Conservation (phyloP, 2,329 filamentous ascomycete species). For the Moelleriella libera region DNA sequence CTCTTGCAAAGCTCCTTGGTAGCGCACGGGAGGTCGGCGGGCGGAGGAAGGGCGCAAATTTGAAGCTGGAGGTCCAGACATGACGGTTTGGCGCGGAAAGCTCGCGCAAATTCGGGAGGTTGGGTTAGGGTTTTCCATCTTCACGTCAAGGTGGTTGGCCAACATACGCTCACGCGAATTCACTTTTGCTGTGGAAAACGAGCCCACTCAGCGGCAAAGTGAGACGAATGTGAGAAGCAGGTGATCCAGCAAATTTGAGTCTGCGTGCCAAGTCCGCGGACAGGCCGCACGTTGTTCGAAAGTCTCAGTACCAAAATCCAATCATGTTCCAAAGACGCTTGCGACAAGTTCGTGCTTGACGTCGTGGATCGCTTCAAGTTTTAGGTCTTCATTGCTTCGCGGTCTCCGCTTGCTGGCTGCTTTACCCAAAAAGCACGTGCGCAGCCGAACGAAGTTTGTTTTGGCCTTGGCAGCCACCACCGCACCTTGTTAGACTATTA, state of each 20-base stretch:
- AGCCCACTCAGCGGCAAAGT: not conserved
- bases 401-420: too few species aligned
- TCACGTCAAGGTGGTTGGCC: not conserved
- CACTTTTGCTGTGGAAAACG: too few species aligned
- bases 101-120: not conserved
- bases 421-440: too few species aligned
- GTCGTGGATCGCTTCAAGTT: too few species aligned
- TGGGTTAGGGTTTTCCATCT: not conserved
- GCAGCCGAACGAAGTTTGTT: too few species aligned
- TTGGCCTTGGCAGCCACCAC: too few species aligned
- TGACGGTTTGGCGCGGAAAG: not conserved
- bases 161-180: not conserved
- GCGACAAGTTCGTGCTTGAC: too few species aligned
- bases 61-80: not conserved
- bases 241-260: not conserved
- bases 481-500: too few species aligned
- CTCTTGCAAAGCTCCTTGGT: not conserved
- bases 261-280: not conserved
- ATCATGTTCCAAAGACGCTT: not conserved
- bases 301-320: not conserved
- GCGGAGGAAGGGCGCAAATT: constrained; percentile 2
- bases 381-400: too few species aligned
- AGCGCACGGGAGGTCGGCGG: not conserved
- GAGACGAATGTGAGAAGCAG: not conserved
- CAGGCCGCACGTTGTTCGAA: not conserved